Evolutionary conservation across 352 stramenopile genomes (phyloP).

Genomic region (Pythium diclinum): DNA sequence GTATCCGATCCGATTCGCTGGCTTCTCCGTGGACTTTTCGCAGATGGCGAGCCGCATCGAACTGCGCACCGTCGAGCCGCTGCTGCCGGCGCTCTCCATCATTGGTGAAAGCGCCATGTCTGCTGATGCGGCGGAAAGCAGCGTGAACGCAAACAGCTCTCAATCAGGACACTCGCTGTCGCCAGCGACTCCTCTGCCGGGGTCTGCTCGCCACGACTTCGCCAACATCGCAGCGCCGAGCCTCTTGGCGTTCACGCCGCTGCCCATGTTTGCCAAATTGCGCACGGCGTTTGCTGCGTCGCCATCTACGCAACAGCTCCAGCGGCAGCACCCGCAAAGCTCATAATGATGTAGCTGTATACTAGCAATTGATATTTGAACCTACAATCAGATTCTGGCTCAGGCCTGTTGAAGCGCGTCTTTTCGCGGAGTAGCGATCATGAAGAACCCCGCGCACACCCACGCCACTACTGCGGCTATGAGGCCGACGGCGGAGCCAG

Average conservation of each 20-base stretch:
- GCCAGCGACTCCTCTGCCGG: not conserved
- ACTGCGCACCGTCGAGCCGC: slow-evolving; percentile 53
- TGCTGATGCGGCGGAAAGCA: not conserved
- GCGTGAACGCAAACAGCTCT: not conserved
- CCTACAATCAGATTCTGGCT: not conserved
- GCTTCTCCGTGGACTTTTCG: slow-evolving; percentile 51
- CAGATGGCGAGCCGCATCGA: slow-evolving; percentile 52
- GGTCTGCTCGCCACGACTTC: slow-evolving; percentile 2
- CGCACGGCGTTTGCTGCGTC: slow-evolving; percentile 28
- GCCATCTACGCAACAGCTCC: slow-evolving; percentile 3
- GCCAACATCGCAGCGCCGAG: slow-evolving; percentile 2
- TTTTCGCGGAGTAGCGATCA: not conserved
- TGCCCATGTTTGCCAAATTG: slow-evolving; percentile 47
- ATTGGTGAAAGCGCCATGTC: slow-evolving; percentile 15
- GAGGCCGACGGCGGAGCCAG: not conserved
- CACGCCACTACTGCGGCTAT: not conserved
- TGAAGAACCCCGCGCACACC: slow-evolving; percentile 4
- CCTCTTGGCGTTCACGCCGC: slow-evolving; percentile 34
- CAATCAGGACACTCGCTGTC: not conserved
- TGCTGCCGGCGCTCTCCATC: slow-evolving; percentile 32
- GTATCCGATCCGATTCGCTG: slow-evolving; percentile 39
- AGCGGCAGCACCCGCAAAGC: too few species aligned
- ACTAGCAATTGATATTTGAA: slow-evolving; percentile 1
- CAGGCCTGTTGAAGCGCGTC: not conserved
- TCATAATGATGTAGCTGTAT: too few species aligned